These are phyloP conservation scores for Melampsora americana DNA, from an alignment of 1,284 basidiomycete species.

Conservation along the genomic window DNA sequence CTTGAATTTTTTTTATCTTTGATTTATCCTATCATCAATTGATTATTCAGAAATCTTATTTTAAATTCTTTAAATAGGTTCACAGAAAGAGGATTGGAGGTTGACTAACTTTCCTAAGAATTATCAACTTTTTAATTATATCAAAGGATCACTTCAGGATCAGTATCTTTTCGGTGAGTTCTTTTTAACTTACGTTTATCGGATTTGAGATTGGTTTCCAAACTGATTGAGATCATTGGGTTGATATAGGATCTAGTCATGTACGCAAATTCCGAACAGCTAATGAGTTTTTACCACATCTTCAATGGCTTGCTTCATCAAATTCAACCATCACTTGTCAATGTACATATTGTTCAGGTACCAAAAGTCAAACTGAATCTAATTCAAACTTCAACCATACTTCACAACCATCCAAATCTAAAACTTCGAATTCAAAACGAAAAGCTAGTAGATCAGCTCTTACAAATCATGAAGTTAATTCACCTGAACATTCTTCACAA, in stretches of 20 bases:
- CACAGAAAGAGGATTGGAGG: constrained; percentile 20
- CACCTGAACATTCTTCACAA: neutral
- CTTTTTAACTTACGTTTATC: neutral
- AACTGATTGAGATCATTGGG: neutral
- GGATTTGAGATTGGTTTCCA: neutral
- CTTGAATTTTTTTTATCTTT: neutral
- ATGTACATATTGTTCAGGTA: constrained; percentile 73
- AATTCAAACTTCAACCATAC: constrained; percentile 62
- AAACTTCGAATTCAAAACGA: neutral
- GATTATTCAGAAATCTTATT: neutral
- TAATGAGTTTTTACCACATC: constrained; percentile 36
- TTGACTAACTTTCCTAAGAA: constrained; percentile 24
- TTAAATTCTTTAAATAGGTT: neutral
- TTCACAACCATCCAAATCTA: neutral
- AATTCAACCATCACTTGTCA: constrained; percentile 58
- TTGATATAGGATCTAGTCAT: neutral
- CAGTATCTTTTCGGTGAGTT: constrained; percentile 27
- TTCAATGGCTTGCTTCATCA: constrained; percentile 18
- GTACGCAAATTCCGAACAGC: constrained; percentile 28
- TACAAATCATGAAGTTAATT: neutral
- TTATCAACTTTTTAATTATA: constrained; percentile 39
- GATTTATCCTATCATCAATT: neutral
- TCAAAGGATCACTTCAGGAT: constrained; percentile 9
- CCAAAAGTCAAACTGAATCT: constrained; percentile 65
- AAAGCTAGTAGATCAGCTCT: neutral